A percentile compares a stretch with the other conserved stretches of the same genome.
These are phyloP conservation scores for Penicillium simplicissimum DNA, from an alignment of 495 filamentous ascomycete genomes.

Conservation along the genomic window DNA sequence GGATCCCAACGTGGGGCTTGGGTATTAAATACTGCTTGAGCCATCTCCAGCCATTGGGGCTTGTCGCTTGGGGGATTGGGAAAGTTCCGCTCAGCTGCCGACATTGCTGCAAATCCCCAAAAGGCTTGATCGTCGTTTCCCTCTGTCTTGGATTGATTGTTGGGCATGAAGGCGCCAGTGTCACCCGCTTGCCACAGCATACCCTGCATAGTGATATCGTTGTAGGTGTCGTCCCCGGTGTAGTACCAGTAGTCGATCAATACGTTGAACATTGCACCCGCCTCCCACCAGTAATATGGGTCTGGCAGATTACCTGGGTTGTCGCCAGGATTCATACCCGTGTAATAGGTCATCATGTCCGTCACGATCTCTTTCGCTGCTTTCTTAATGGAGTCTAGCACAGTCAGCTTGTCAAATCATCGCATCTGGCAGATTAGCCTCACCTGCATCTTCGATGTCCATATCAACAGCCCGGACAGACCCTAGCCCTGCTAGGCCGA, in stretches of 20 bases:
- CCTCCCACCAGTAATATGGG: constrained; percentile 86
- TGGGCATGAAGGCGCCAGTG: constrained; percentile 71
- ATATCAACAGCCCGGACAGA: constrained; percentile 25
- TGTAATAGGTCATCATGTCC: constrained; percentile 63
- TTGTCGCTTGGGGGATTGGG: constrained; percentile 54
- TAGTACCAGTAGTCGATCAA: constrained; percentile 84
- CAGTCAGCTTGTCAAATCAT: background rate
- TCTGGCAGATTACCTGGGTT: constrained; percentile 69
- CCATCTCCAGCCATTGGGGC: constrained; percentile 76
- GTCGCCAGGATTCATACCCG: constrained; percentile 68
- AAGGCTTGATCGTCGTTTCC: constrained; percentile 90
- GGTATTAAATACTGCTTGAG: constrained; percentile 79
- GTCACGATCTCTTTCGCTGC: constrained; percentile 44
- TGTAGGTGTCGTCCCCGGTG: constrained; percentile 74
- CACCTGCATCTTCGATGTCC: constrained; percentile 26
- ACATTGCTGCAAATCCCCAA: constrained; percentile 82
- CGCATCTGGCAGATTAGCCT: background rate
- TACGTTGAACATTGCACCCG: constrained; percentile 72
- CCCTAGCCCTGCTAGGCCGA: constrained; percentile 20
- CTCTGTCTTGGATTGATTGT: constrained; percentile 72
- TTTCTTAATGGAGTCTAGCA: constrained; percentile 48
- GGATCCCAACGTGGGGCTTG: constrained; percentile 72
- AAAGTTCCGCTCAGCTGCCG: constrained; percentile 76
- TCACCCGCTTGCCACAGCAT: constrained; percentile 70
- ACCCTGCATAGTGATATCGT: constrained; percentile 65